Conservation (phyloP, 345 rosid species). For the Gossypium sturtianum region DNA sequence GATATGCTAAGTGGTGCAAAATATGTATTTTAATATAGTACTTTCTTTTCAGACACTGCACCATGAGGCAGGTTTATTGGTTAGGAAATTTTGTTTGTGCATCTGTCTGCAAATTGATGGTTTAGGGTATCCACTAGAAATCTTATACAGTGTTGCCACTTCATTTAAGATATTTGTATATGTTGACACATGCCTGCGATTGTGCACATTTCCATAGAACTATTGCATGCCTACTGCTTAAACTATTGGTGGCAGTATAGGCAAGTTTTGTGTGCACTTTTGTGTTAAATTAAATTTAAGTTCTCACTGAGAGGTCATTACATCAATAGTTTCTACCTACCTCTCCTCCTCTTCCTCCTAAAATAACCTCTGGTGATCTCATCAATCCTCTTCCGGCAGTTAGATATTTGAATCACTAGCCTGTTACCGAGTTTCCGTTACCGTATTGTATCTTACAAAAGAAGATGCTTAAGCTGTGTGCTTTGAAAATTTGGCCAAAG, state of each 20-base stretch:
- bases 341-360: neutral
- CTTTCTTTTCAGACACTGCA: neutral
- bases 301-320: neutral
- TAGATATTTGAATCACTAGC: neutral
- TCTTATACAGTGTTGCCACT: neutral
- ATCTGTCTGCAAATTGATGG: constrained; percentile 3
- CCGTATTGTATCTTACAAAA: neutral
- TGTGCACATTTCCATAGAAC: neutral
- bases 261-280: neutral
- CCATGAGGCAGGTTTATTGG: neutral
- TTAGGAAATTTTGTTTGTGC: neutral
- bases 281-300: neutral
- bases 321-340: neutral
- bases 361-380: neutral
- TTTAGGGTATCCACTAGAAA: neutral
- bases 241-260: neutral
- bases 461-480: neutral
- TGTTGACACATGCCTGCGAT: neutral
- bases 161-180: neutral
- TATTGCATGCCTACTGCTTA: neutral
- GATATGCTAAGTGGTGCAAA: neutral
- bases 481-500: neutral
- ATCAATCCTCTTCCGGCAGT: neutral
- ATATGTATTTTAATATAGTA: neutral
- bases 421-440: neutral